Conservation (phyloP, 2,329 filamentous ascomycete species). For the Beauveria pseudobassiana region DNA sequence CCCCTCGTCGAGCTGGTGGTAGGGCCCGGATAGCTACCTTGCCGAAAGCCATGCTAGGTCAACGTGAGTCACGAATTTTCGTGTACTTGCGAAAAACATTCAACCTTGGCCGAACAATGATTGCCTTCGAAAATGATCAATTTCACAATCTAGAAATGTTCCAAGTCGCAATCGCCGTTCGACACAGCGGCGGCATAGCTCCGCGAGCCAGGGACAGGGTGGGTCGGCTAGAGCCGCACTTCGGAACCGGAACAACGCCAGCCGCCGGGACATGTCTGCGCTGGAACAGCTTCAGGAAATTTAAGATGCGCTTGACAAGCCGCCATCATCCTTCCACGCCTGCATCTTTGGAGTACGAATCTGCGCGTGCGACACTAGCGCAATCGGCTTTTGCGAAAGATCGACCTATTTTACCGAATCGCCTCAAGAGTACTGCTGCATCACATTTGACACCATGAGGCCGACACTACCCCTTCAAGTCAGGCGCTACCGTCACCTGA, state of each 20-base stretch:
- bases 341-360: neutral
- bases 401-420: too few relatives aligned
- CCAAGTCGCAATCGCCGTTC: neutral
- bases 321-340: neutral
- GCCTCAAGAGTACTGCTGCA: neutral
- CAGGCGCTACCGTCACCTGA: slow-evolving; percentile 63
- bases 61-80: neutral
- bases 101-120: neutral
- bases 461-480: slow-evolving; percentile 57
- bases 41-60: neutral
- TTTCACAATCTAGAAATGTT: neutral
- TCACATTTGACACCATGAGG: slow-evolving; percentile 40
- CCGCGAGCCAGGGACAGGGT: neutral
- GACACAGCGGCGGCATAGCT: neutral
- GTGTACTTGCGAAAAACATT: neutral
- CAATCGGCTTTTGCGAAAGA: too few relatives aligned
- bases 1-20: neutral
- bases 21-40: neutral
- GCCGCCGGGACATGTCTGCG: slow-evolving; percentile 12
- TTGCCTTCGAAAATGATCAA: too few relatives aligned
- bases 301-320: slow-evolving; percentile 1
- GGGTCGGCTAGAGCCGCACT: neutral
- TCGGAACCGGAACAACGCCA: slow-evolving; percentile 27
- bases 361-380: neutral
- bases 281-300: slow-evolving; percentile 1